A percentile compares a stretch with the other conserved stretches of the same genome.
Conservation (phyloP, 2,329 filamentous ascomycete species). For the Botryosphaeria dothidea region DNA sequence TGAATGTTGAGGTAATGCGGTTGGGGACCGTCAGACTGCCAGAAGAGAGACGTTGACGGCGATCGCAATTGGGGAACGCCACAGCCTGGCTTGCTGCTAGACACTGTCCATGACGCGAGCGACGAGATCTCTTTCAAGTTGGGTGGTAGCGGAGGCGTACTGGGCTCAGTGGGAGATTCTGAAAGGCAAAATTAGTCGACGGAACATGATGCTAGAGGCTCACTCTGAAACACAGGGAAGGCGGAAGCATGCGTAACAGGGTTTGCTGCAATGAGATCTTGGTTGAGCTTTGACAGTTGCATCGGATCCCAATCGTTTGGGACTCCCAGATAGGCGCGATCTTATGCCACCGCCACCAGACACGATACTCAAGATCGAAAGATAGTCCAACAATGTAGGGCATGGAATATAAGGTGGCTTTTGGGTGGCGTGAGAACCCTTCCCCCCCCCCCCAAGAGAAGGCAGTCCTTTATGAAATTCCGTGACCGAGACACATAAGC, state of each 20-base stretch:
- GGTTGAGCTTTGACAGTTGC: neutral
- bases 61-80: slow-evolving; percentile 74
- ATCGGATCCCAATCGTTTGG: neutral
- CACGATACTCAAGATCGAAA: neutral
- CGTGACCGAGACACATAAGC: neutral
- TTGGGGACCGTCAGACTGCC: slow-evolving; percentile 86
- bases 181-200: neutral
- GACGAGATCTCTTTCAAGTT: slow-evolving; percentile 80
- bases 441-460: too few species aligned
- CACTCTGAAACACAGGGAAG: slow-evolving; percentile 2
- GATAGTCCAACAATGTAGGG: neutral
- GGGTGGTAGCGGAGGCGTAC: slow-evolving; percentile 16
- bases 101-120: slow-evolving; percentile 79
- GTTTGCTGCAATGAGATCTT: slow-evolving; percentile 10
- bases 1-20: slow-evolving; percentile 82
- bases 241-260: neutral
- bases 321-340: neutral
- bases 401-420: neutral
- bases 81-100: slow-evolving; percentile 77
- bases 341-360: neutral
- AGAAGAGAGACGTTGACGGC: slow-evolving; percentile 72
- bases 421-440: neutral
- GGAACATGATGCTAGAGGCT: neutral
- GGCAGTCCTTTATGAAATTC: neutral
- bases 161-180: slow-evolving; percentile 9